Conservation (phyloP, 1,284 basidiomycete genomes). For the Athelia sp. region DNA sequence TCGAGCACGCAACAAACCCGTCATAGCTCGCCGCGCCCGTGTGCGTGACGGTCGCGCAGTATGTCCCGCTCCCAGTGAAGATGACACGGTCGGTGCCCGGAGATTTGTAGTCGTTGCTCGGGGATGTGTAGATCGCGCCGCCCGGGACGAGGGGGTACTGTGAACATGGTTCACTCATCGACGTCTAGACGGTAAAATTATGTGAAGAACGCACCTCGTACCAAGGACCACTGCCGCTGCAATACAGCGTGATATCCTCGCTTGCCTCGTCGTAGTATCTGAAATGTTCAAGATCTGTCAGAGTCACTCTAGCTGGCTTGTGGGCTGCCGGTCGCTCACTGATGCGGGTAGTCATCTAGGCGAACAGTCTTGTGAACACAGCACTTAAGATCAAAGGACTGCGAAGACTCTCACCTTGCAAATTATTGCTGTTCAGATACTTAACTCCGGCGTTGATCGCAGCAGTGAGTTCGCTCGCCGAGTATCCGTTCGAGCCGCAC, state of each 20-base stretch:
- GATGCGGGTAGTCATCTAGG: not conserved
- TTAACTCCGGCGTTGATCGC: slow-evolving; percentile 20
- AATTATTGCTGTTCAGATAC: slow-evolving; percentile 13
- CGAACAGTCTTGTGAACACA: not conserved
- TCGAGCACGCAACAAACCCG: not conserved
- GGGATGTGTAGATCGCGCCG: slow-evolving; percentile 18
- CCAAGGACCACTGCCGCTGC: not conserved
- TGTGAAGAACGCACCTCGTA: not conserved
- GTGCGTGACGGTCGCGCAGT: slow-evolving; percentile 15
- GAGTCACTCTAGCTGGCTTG: not conserved
- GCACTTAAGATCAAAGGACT: not conserved
- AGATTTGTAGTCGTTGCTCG: slow-evolving; percentile 6
- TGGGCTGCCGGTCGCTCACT: not conserved
- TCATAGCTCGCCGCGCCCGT: not conserved
- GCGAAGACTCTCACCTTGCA: slow-evolving; percentile 14
- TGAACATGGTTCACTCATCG: not conserved
- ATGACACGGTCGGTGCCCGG: slow-evolving; percentile 24
- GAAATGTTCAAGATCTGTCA: not conserved
- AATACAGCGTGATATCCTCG: not conserved
- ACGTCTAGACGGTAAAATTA: not conserved
- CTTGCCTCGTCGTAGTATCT: not conserved
- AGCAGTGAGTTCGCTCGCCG: slow-evolving; percentile 14
- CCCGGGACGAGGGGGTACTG: slow-evolving; percentile 21
- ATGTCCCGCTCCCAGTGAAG: slow-evolving; percentile 19
- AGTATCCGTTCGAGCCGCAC: slow-evolving; percentile 20